Percentiles rank a stretch among this genome's conserved stretches.
These are phyloP conservation scores for Candida glaebosa DNA, from an alignment of 805 yeast species.

Conservation along the genomic window DNA sequence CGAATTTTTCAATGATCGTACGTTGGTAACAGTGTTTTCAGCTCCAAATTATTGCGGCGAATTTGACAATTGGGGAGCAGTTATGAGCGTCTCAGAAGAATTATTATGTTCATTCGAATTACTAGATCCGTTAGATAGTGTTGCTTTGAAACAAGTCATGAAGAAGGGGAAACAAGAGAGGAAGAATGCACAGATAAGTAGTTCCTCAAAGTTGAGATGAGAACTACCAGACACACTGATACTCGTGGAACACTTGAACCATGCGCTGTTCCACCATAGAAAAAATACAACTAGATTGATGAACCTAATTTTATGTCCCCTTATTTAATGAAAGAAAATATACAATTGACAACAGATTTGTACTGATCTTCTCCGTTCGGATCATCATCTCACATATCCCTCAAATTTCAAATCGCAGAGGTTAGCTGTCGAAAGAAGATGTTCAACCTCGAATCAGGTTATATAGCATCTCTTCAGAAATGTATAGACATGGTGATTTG, in stretches of 20 bases:
- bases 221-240: neutral
- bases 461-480: too few species aligned
- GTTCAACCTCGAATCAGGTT: too few species aligned
- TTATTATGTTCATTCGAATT: slow-evolving; percentile 89
- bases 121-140: slow-evolving; percentile 88
- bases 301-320: neutral
- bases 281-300: too few species aligned
- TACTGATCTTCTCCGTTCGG: too few species aligned
- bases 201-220: neutral
- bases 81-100: slow-evolving; percentile 94
- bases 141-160: slow-evolving; percentile 93
- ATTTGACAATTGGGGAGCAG: slow-evolving; percentile 85
- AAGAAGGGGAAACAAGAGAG: slow-evolving; percentile 89
- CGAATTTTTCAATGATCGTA: slow-evolving; percentile 73
- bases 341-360: too few species aligned
- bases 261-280: too few species aligned
- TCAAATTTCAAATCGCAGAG: too few species aligned
- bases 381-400: too few species aligned
- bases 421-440: too few species aligned
- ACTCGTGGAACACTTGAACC: too few species aligned
- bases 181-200: slow-evolving; percentile 24
- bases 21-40: slow-evolving; percentile 72
- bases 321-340: neutral
- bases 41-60: slow-evolving; percentile 88
- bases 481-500: too few species aligned